Base-by-base conservation (phyloP, 2,329 filamentous ascomycete genomes). In the Berkeleyomyces basicola region DNA sequence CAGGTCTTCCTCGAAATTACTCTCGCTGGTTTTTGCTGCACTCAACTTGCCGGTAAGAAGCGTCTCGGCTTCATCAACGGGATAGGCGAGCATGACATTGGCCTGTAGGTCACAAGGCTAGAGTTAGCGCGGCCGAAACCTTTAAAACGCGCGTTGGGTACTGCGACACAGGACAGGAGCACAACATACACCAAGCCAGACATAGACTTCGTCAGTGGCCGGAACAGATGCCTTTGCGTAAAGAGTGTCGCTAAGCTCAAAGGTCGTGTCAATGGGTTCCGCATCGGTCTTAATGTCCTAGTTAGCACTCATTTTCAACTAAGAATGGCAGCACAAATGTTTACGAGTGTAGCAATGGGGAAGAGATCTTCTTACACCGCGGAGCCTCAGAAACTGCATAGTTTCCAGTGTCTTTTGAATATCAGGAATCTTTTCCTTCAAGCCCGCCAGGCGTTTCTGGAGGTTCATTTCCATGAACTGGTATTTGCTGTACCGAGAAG, bases 391-490 rank as follows among this genome's bases (percentile, higher is more conserved):
- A 70, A 97, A 97, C 64, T 79, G 81, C 59, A 97, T 92, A 16
- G 90, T 93, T 65, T 97, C 92, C 65, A 97, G 76, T 0, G 93
- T 97, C 79, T 96, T 96, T 70, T 89, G 85, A 67, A 99, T 97
- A 72, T 99, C 93, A 0, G 93, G 93, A 67, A 99, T 90, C 78
- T 97, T 99, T 71, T 96, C 91, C 70, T 86, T 88, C 63, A 99
- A 77, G 1, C 91, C 90, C 3, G 81, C 79, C 61, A 88, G 86
- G 58, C 93, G 83, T 66, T 90, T 82, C 73, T 95, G 87, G 64
- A 93, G 88, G 74, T 96, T 97, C 72, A 87, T 79, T 76, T 97
- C 90, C 93, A 99, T 99, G 76, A 97, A 99, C 74, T 97, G 93
- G 77, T 99, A 99, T 80, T 99, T 99, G 69, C 90, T 95, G 71